Base-by-base conservation (phyloP, 495 filamentous ascomycete genomes). In the Penicillium simplicissimum region DNA sequence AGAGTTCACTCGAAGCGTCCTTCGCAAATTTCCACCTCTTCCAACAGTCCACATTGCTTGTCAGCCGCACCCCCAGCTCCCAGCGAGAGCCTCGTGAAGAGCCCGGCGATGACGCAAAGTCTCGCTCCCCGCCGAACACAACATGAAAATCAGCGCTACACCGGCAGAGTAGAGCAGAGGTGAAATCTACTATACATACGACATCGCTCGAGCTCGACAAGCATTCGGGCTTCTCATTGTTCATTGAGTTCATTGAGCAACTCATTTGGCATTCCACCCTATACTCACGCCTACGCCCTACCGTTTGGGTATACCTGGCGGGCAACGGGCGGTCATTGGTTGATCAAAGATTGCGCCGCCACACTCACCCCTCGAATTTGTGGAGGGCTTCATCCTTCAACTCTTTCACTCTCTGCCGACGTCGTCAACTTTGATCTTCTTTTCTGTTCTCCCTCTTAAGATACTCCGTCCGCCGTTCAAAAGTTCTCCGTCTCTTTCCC, bases 341-440 rank as follows among this genome's bases (percentile, higher is more conserved):
- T 63, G 59, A 60, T 61, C 59, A 60, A 52, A 59, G 59, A 69
- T 64, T 69, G 55, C 60, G 57, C 66, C 68, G 68, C 67, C 68
- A 71, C 68, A 69, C 68, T 67, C 64, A 69, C 67, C 69, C 67
- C 69, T 71, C 69, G 64, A 62, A 63, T 71, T 71, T 69, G 64
- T 67, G 66, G 62, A 65, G 61, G 45, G 45, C 56, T 63, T 60
- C 61, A 49, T 55, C 57, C 47, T 57, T 49, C 62, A 63, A 53
- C 51, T 53, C 34, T 28, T 21, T 21, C 48, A 15, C 25, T 52
- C 63, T 42, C 58, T 37, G 48, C 53, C 54, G 60, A 21, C 48
- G 52, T 59, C 40, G 56, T 52, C 51, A 54, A 49, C 34, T 42
- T 58, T 11, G 8, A 34, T n/a, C 31, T 28, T 21, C 36, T 15